Evolutionary conservation across 768 basidiomycete genomes (phyloP).

Genomic region (Dentipellis fragilis): DNA sequence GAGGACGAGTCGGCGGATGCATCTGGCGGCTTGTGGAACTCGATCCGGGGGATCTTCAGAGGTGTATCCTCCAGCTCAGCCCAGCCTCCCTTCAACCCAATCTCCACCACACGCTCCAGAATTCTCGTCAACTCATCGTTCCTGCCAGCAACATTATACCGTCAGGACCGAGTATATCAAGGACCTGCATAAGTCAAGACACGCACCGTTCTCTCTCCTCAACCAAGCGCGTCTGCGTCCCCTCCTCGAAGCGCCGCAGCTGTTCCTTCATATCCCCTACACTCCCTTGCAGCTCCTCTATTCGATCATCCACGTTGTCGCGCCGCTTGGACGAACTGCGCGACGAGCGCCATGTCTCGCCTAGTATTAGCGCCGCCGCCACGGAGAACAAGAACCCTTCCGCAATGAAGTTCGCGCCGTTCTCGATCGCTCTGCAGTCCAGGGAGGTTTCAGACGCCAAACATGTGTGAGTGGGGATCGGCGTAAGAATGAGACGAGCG

Average conservation of each 20-base stretch:
- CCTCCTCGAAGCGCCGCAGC: conserved; percentile 17
- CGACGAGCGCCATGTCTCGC: conserved; percentile 68
- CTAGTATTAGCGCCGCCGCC: conserved; percentile 62
- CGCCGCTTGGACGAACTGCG: conserved; percentile 61
- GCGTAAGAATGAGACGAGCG: conserved; percentile 13
- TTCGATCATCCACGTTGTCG: conserved; percentile 59
- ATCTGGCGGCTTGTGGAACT: conserved; percentile 7
- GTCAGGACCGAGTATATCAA: background rate
- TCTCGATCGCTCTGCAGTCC: conserved; percentile 61
- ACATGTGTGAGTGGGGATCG: background rate
- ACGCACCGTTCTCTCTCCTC: conserved; percentile 37
- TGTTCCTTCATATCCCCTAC: conserved; percentile 35
- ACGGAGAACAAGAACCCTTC: conserved; percentile 81
- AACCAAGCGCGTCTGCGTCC: conserved; percentile 32
- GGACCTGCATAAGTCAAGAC: background rate
- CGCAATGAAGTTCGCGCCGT: conserved; percentile 75
- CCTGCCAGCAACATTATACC: conserved; percentile 22
- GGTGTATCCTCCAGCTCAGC: conserved; percentile 55
- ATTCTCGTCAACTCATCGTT: conserved; percentile 60
- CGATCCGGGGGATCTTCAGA: conserved; percentile 34
- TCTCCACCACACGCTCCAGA: conserved; percentile 57
- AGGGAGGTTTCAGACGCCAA: background rate
- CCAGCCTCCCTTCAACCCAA: conserved; percentile 55
- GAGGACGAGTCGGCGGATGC: background rate
- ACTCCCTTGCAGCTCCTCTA: conserved; percentile 44